Evolutionary conservation across 208 protist species (phyloP).

Genomic region (Acanthamoeba healyi): DNA sequence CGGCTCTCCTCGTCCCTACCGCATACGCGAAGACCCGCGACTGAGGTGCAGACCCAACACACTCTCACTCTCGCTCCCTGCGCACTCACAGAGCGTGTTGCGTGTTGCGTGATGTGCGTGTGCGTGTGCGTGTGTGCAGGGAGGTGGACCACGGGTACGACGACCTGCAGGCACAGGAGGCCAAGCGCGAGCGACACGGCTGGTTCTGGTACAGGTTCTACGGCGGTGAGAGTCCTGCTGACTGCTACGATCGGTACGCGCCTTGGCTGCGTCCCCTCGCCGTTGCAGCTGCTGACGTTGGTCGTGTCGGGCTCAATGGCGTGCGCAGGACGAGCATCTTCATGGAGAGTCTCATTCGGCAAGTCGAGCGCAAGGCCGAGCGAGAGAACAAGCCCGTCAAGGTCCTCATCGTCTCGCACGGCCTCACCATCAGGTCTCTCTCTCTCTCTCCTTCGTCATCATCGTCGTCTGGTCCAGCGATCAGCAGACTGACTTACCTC

Average conservation of each 20-base stretch:
- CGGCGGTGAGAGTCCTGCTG: constrained; percentile 34
- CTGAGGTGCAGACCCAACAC: not conserved
- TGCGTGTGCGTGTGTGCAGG: not conserved
- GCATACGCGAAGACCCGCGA: constrained; percentile 54
- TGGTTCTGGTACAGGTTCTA: constrained; percentile 54
- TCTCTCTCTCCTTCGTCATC: not conserved
- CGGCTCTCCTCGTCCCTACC: not conserved
- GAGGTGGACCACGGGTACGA: constrained; percentile 59
- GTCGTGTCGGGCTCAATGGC: not conserved
- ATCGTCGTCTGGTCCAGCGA: not conserved
- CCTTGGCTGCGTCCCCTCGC: not conserved
- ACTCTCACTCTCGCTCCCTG: not conserved
- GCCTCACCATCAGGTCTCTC: constrained; percentile 36
- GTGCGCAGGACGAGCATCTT: constrained; percentile 44
- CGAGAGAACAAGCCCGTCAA: constrained; percentile 32
- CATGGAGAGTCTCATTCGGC: constrained; percentile 59
- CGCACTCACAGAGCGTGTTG: not conserved
- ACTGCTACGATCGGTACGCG: constrained; percentile 28
- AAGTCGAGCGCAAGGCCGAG: constrained; percentile 44
- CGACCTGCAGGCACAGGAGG: constrained; percentile 46
- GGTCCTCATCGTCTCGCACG: constrained; percentile 54
- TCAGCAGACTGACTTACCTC: not conserved
- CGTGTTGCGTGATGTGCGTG: not conserved
- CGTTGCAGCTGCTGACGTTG: not conserved
- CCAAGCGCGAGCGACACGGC: constrained; percentile 41